Evolutionary conservation across 1,284 basidiomycete species (phyloP), one percentile per base, ranked within the genome.

Genomic region (Fomitiporia mediterranea): DNA sequence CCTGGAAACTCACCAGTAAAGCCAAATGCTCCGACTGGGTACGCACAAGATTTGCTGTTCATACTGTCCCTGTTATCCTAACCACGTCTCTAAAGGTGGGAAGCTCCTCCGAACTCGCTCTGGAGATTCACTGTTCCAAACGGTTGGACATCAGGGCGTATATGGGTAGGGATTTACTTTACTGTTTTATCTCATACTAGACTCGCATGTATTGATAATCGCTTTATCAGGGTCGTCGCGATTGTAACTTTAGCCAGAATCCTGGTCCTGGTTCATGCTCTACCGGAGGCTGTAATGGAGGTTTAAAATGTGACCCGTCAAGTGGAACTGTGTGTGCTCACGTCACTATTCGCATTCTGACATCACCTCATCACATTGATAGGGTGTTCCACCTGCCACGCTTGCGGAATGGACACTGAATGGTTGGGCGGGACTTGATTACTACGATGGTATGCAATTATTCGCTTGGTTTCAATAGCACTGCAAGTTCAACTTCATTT

Each of bases 321-420:
- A 39, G 1, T 7, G 56, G 56, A 7, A 57, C 56, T 13, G 56
- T 57, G 44, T 34, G 57, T 28, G 19, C 3, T 13, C n/a, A 11
- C n/a, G 5, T 19, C 13, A 8, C 28, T 25, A n/a, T n/a, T n/a
- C n/a, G n/a, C n/a, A n/a, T n/a, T n/a, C n/a, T n/a, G n/a, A n/a
- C n/a, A n/a, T n/a, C n/a, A n/a, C n/a, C n/a, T n/a, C n/a, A n/a
- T n/a, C n/a, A n/a, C n/a, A n/a, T n/a, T 50, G 54, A 9, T 27
- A 71, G 77, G 80, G 83, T 59, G 76, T 83, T 8, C 81, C 83
- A 30, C 83, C 83, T 51, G 82, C 78, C 4, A 75, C 77, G 11
- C 68, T 84, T 17, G 82, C 81, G 3, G 81, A 84, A 62, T 84
- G 74, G 66, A 84, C 79, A 13, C 68, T 85, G 5, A 56, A 64